Conservation (phyloP, 371 early-diverging fungal genomes). For the Basidiobolus heterosporus region DNA sequence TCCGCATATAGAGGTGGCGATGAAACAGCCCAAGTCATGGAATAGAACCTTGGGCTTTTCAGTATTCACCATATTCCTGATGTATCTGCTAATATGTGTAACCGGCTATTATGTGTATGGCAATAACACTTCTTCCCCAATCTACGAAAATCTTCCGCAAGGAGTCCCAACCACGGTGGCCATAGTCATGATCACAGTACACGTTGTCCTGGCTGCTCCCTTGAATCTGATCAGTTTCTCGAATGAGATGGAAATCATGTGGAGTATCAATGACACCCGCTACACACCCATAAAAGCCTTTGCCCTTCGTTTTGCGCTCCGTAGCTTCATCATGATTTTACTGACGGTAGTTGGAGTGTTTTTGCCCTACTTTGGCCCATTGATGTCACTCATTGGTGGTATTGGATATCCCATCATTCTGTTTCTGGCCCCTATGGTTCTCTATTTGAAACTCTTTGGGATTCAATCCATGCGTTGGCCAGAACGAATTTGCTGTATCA, state of each 20-base stretch:
- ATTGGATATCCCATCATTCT: constrained; percentile 57
- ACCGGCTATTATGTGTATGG: constrained; percentile 76
- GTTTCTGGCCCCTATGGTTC: constrained; percentile 67
- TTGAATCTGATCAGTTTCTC: constrained; percentile 58
- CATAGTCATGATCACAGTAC: constrained; percentile 58
- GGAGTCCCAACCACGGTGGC: constrained; percentile 43
- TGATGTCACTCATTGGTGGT: constrained; percentile 71
- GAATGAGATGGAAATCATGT: constrained; percentile 9
- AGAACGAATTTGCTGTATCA: constrained; percentile 34
- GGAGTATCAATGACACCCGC: constrained; percentile 19
- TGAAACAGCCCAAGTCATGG: constrained; percentile 62
- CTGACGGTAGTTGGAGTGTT: constrained; percentile 37
- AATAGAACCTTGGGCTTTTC: constrained; percentile 45
- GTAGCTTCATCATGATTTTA: constrained; percentile 30
- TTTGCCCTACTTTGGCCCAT: constrained; percentile 62
- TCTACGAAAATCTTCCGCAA: constrained; percentile 50
- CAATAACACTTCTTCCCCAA: constrained; percentile 38
- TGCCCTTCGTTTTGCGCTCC: constrained; percentile 30
- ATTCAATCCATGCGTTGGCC: constrained; percentile 27
- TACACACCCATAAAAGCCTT: constrained; percentile 25
- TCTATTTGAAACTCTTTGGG: constrained; percentile 57
- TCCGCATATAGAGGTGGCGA: constrained; percentile 17
- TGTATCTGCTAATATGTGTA: constrained; percentile 59
- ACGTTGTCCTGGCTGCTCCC: constrained; percentile 70
- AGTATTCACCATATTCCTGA: constrained; percentile 44